A percentile compares a stretch with the other conserved stretches of the same genome.
These are phyloP conservation scores for Candida tropicalis DNA, from an alignment of 1,139 yeast genomes.

Conservation along the genomic window DNA sequence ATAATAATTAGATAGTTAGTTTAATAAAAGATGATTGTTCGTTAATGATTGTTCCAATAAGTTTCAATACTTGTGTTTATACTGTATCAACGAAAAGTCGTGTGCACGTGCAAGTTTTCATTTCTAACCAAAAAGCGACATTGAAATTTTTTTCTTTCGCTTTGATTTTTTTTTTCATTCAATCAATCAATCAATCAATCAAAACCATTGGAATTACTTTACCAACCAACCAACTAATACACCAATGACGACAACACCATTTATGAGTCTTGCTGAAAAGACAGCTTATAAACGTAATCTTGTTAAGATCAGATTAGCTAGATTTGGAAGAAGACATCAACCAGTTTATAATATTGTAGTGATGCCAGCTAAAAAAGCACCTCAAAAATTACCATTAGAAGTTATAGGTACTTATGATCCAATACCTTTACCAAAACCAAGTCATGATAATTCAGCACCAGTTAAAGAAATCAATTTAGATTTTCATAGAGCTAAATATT, in stretches of 20 bases:
- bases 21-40: too few relatives aligned
- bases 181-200: too few relatives aligned
- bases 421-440: conserved; percentile 69
- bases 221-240: not conserved
- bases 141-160: not conserved
- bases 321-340: conserved; percentile 87
- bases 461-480: conserved; percentile 80
- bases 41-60: too few relatives aligned
- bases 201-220: not conserved
- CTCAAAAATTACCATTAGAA: conserved; percentile 88
- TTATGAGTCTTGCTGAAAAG: conserved; percentile 10
- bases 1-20: not conserved
- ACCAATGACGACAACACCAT: conserved; percentile 10
- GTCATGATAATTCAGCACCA: conserved; percentile 5
- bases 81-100: not conserved
- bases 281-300: conserved; percentile 15
- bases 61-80: too few relatives aligned
- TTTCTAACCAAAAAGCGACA: not conserved
- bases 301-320: conserved; percentile 73
- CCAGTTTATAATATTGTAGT: conserved; percentile 95
- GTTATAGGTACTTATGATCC: conserved; percentile 96
- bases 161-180: conserved; percentile 2
- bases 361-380: conserved; percentile 69
- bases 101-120: not conserved
- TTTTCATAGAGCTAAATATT: conserved; percentile 89